Conservation (phyloP, 108 stramenopile species). For the Skeletonema potamos region DNA sequence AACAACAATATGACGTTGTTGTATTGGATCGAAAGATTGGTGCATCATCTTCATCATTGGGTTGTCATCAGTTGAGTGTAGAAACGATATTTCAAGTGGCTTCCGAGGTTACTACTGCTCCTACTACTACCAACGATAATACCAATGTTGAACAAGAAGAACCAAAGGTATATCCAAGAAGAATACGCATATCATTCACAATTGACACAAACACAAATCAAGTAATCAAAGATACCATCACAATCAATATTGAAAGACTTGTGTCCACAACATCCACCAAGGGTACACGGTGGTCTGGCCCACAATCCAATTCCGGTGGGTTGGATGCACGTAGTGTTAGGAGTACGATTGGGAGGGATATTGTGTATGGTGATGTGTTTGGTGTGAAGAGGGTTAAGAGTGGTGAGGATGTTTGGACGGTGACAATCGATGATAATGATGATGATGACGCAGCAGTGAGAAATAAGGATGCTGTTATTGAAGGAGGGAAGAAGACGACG, state of each 20-base stretch:
- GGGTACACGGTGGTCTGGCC: conserved; percentile 31
- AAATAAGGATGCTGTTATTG: background rate
- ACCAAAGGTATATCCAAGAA: conserved; percentile 1
- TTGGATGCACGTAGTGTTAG: conserved; percentile 76
- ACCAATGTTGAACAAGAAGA: background rate
- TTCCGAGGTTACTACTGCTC: background rate
- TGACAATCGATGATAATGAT: background rate
- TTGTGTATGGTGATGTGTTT: conserved; percentile 38
- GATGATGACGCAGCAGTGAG: background rate
- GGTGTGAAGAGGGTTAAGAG: conserved; percentile 22
- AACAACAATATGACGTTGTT: too few species aligned
- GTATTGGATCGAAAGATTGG: background rate
- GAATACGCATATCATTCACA: conserved; percentile 31
- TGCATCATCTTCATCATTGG: background rate
- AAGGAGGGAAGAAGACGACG: background rate
- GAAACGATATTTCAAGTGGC: conserved; percentile 32
- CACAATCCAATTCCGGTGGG: conserved; percentile 52
- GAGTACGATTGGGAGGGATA: conserved; percentile 51
- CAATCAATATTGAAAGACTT: conserved; percentile 28
- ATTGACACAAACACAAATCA: conserved; percentile 5
- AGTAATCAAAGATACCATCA: conserved; percentile 22
- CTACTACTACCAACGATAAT: background rate
- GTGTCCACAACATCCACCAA: conserved; percentile 6
- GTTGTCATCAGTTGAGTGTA: background rate
- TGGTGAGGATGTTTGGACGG: background rate